Evolutionary conservation across 345 rosid species (phyloP), one percentile per base, ranked within the genome.

Genomic region (Eucalyptus sideroxylon): DNA sequence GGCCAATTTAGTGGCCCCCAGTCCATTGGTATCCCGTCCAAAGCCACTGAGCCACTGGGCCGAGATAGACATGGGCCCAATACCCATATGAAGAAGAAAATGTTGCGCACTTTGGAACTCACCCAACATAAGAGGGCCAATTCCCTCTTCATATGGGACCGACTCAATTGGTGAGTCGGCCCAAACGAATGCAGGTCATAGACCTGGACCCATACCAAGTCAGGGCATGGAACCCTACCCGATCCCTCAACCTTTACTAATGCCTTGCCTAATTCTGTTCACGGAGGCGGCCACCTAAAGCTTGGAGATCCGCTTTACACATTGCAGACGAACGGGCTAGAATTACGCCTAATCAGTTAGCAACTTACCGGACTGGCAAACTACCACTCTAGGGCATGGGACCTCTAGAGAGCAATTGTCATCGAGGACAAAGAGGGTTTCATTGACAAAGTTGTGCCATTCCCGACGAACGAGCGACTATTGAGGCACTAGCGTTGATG

Each of bases 251-350:
- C 60, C 26, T 11, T 8, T 1, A 21, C 5, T 55, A 26, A 55
- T 21, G 60, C 11, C 60, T 8, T 19, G 1, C 26, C 11, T 55
- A 8, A 2, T 55, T 55, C 5, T 0, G 0, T 55, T 21, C 60
- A 55, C 0, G 11, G 2, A 1, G 10, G 11, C 1, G 2, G 26
- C 60, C 26, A 55, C 11, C 0, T 0, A 0, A 7, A 55, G 11
- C 26, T 55, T 0, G 3, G 11, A 55, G 60, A 55, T 55, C 1
- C 0, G 1, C 11, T 55, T 23, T 55, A 21, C 26, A 55, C 60
- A 8, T 55, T 21, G 3, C 0, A 0, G 0, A 1, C 5, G 11
- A 7, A 55, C 0, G 60, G 0, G 26, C 26, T 1, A 9, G 0
- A 55, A 21, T 23, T 21, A 55, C 2, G 26, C 60, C 59, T 55